Conservation (phyloP, 2,329 filamentous ascomycete species). For the Phaeoacremonium minimum region DNA sequence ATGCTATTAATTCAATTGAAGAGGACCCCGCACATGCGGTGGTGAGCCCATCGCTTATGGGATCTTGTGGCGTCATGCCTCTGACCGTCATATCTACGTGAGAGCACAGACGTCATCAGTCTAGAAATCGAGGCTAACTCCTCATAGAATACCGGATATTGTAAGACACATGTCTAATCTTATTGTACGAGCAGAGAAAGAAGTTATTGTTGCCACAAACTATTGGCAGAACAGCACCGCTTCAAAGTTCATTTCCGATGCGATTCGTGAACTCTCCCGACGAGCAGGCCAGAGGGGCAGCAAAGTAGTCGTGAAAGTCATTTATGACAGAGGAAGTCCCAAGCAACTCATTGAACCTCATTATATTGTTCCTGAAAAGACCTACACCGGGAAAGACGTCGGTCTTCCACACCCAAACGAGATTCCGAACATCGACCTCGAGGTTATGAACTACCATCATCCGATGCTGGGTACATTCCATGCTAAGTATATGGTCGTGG, state of each 20-base stretch:
- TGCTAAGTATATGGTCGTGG: slow-evolving; percentile 73
- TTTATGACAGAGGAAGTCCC: slow-evolving; percentile 68
- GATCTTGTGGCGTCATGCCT: slow-evolving; percentile 56
- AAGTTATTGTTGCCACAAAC: slow-evolving; percentile 72
- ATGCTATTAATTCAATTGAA: slow-evolving; percentile 54
- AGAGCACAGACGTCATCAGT: slow-evolving; percentile 6
- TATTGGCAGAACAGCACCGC: slow-evolving; percentile 70
- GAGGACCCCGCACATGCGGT: slow-evolving; percentile 45
- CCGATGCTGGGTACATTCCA: slow-evolving; percentile 72
- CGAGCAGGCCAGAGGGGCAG: slow-evolving; percentile 54
- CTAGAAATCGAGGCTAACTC: not conserved
- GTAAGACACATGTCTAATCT: slow-evolving; percentile 72
- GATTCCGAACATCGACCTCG: slow-evolving; percentile 66
- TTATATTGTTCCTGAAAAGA: slow-evolving; percentile 50
- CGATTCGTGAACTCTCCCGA: slow-evolving; percentile 63
- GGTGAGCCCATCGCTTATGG: slow-evolving; percentile 47
- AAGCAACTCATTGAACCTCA: slow-evolving; percentile 65
- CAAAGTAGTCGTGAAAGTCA: slow-evolving; percentile 64
- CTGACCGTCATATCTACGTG: slow-evolving; percentile 63
- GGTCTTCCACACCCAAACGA: slow-evolving; percentile 58
- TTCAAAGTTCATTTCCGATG: slow-evolving; percentile 62
- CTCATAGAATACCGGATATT: slow-evolving; percentile 57
- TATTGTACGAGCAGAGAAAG: slow-evolving; percentile 67
- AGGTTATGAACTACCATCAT: slow-evolving; percentile 70
- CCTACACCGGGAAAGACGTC: slow-evolving; percentile 55